Evolutionary conservation across 2,329 filamentous ascomycete genomes (phyloP), one percentile per base, ranked within the genome.

Genomic region (Fusarium clavum): DNA sequence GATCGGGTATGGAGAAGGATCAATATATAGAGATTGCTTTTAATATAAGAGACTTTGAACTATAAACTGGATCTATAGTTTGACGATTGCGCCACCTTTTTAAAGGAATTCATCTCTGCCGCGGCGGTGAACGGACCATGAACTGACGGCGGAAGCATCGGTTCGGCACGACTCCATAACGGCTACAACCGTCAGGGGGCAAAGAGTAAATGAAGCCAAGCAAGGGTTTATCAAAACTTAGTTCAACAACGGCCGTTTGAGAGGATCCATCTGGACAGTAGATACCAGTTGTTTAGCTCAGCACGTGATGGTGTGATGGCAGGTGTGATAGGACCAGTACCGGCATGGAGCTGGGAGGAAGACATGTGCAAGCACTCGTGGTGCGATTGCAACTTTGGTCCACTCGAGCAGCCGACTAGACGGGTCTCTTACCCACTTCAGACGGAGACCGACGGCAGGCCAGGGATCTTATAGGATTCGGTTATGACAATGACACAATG

Each of bases 101-200:
- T 40, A 38, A 52, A 13, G 27, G 27, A 30, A 43, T 65, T 59
- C 45, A 47, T 52, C 8, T 64, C 55, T 49, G 40, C 46, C 46
- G 53, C 60, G 24, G 45, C 62, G 53, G 62, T 52, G 60, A 65
- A 65, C 46, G 32, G 60, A 25, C 62, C 52, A 65, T 65, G 62
- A 59, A 65, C 53, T 65, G 61, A 59, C 41, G 34, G 22, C 32
- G 46, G 62, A 20, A 14, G 9, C 18, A 40, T 65, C 61, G 53
- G 53, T 59, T 65, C 41, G 61, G 53, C 16, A 65, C 41, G 32
- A 65, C 61, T 65, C 62, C 62, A 65, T 65, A 52, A 52, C 60
- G 40, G 32, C 7, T 65, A 64, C 60, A 65, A 64, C 60, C n/a
- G 18, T 18, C 24, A 64, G 32, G 60, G 45, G 53, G 5, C 7